These are phyloP conservation scores for Aspergillus nanangensis DNA, from an alignment of 495 filamentous ascomycete species.

Conservation along the genomic window DNA sequence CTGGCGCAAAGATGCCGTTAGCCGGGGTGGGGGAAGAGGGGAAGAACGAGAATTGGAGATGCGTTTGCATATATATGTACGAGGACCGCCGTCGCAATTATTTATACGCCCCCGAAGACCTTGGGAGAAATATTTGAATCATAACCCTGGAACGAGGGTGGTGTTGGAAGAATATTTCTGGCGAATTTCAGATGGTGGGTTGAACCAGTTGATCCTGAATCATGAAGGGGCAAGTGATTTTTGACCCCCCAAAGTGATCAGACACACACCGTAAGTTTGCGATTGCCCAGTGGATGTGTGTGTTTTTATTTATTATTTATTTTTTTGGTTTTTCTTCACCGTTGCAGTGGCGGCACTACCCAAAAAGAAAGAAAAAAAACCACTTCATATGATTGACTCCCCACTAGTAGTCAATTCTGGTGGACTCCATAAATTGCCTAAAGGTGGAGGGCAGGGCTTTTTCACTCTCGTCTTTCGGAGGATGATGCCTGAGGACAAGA, in stretches of 20 bases:
- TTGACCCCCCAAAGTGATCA: neutral
- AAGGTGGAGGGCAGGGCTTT: too few species aligned
- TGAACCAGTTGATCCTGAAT: neutral
- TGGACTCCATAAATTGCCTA: too few species aligned
- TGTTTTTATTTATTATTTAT: neutral
- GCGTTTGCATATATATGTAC: constrained; percentile 4
- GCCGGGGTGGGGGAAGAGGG: constrained; percentile 11
- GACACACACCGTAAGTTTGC: constrained; percentile 13
- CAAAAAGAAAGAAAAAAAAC: too few species aligned
- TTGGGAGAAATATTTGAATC: too few species aligned
- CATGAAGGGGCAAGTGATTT: constrained; percentile 1
- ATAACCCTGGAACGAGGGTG: too few species aligned
- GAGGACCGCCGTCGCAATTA: too few species aligned
- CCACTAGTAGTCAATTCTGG: too few species aligned
- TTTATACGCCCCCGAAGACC: too few species aligned
- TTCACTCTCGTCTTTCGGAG: too few species aligned
- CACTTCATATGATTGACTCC: too few species aligned
- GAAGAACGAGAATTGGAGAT: neutral
- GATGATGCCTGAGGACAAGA: constrained; percentile 9
- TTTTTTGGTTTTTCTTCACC: constrained; percentile 1
- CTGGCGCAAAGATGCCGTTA: constrained; percentile 20
- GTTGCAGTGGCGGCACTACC: neutral
- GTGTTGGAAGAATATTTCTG: too few species aligned
- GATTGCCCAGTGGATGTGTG: neutral
- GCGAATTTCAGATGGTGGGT: too few species aligned